Evolutionary conservation across 1,284 basidiomycete species (phyloP).

Genomic region (Singerocomus inundabilis): DNA sequence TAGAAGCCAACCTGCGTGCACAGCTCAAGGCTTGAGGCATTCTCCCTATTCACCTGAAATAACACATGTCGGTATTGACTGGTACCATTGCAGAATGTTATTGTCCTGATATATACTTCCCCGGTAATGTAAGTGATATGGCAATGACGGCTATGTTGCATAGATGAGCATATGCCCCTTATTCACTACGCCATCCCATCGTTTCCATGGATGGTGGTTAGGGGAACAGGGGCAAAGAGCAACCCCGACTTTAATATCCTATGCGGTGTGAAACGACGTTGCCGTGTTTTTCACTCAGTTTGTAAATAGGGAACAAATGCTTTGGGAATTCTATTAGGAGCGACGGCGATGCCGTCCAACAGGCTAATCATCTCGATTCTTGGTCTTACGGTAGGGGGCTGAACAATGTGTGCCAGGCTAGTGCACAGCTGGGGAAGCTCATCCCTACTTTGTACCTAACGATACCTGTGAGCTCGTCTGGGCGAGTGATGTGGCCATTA

Average conservation of each 20-base stretch:
- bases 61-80: conserved; percentile 19
- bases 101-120: conserved; percentile 6
- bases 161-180: conserved; percentile 40
- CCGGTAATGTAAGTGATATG: conserved; percentile 7
- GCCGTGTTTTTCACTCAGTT: conserved; percentile 17
- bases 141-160: not conserved
- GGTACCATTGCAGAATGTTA: conserved; percentile 21
- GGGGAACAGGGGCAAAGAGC: conserved; percentile 79
- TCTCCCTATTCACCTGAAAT: not conserved
- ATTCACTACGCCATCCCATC: conserved; percentile 73
- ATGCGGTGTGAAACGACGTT: conserved; percentile 20
- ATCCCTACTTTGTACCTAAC: no score
- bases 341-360: not conserved
- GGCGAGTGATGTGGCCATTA: not conserved
- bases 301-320: conserved; percentile 23
- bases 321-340: conserved; percentile 5
- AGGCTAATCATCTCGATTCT: not conserved
- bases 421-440: not conserved
- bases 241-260: conserved; percentile 14
- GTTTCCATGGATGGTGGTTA: conserved; percentile 62
- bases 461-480: no score
- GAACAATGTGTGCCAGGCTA: not conserved
- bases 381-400: not conserved
- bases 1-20: conserved; percentile 82
- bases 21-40: conserved; percentile 65